phyloP scores from a whole-genome alignment of 768 basidiomycete species.

The Russula virescens region DNA sequence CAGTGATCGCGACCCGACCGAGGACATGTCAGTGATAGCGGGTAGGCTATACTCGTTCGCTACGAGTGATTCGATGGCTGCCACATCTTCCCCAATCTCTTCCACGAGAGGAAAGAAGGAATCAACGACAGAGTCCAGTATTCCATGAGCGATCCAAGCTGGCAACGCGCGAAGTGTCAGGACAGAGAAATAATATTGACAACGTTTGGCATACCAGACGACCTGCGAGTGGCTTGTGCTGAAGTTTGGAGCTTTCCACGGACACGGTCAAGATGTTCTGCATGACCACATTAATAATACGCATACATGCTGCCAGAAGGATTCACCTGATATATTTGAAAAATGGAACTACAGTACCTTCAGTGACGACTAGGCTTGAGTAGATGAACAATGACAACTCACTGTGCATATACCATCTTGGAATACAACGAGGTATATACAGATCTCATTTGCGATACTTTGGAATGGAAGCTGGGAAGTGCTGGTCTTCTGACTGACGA shows the following conservation, averaged over 20 bases:
- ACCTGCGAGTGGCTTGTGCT: conserved; percentile 58
- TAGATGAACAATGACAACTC: conserved; percentile 27
- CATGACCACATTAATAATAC: conserved; percentile 5
- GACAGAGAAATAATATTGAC: not conserved
- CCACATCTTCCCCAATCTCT: conserved; percentile 55
- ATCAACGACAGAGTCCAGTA: conserved; percentile 91
- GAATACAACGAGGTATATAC: conserved; percentile 87
- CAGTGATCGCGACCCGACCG: not conserved
- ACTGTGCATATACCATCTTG: conserved; percentile 80
- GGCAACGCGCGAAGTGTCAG: not conserved
- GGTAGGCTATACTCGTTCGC: conserved; percentile 32
- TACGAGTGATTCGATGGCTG: conserved; percentile 56
- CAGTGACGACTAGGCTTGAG: not conserved
- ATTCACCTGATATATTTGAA: conserved; percentile 65
- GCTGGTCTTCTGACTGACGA: conserved; percentile 27
- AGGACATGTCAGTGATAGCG: conserved; percentile 2
- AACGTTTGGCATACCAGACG: conserved; percentile 51
- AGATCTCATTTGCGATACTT: conserved; percentile 62
- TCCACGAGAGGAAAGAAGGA: conserved; percentile 84
- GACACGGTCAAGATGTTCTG: conserved; percentile 75
- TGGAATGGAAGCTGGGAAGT: conserved; percentile 29
- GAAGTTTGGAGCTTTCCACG: conserved; percentile 61
- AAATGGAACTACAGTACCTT: conserved; percentile 71
- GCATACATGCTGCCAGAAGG: conserved; percentile 1
- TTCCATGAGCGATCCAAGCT: conserved; percentile 94